These are phyloP conservation scores for Naganishia cerealis DNA, from an alignment of 1,284 basidiomycete genomes.

Conservation along the genomic window DNA sequence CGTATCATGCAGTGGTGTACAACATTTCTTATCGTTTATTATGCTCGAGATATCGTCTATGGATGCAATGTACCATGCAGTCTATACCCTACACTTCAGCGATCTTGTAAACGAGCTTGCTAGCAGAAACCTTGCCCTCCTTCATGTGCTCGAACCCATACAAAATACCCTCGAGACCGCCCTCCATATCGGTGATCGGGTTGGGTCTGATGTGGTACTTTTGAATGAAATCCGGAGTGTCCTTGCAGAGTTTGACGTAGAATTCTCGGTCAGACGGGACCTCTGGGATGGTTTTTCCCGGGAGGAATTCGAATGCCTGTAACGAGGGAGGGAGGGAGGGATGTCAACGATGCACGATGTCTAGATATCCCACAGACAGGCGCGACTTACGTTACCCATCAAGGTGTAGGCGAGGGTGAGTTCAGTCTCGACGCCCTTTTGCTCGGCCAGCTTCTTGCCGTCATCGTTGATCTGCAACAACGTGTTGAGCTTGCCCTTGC, in stretches of 20 bases:
- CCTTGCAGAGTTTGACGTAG: conserved; percentile 37
- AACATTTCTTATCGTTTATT: no score
- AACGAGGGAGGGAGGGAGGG: no score
- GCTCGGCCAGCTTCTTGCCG: conserved; percentile 37
- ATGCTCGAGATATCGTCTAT: no score
- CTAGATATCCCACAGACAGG: not conserved
- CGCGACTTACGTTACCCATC: conserved; percentile 36
- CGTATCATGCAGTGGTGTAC: no score
- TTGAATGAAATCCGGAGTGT: conserved; percentile 38
- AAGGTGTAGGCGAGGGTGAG: conserved; percentile 46
- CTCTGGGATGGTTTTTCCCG: conserved; percentile 38
- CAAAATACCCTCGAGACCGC: conserved; percentile 41
- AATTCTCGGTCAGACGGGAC: conserved; percentile 38
- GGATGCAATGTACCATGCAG: no score
- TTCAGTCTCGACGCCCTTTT: conserved; percentile 37
- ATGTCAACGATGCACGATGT: not conserved
- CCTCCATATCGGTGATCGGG: conserved; percentile 38
- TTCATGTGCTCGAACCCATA: conserved; percentile 39
- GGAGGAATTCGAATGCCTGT: conserved; percentile 43
- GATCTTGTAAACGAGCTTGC: conserved; percentile 43
- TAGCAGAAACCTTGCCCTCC: conserved; percentile 39
- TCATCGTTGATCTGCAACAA: conserved; percentile 38
- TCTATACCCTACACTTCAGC: conserved; percentile 15
- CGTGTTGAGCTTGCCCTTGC: conserved; percentile 41
- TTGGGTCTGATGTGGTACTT: conserved; percentile 41